phyloP scores from a whole-genome alignment of 768 basidiomycete genomes.

The Crepidotus variabilis region DNA sequence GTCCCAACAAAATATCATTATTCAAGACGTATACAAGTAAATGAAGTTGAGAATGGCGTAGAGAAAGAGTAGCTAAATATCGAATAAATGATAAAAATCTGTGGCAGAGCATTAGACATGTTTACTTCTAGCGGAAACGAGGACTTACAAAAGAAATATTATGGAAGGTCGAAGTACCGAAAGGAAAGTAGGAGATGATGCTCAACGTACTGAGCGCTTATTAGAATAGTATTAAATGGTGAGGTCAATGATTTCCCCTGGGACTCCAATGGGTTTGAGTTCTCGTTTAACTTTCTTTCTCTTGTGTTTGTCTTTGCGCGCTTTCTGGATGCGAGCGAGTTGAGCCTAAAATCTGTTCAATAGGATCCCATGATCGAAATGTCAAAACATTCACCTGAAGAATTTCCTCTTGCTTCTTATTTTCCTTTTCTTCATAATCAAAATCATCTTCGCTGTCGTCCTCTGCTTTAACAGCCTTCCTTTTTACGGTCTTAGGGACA shows the following conservation, averaged over 20 bases:
- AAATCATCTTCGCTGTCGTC: neutral
- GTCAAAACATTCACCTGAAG: neutral
- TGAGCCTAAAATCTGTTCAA: neutral
- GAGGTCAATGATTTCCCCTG: neutral
- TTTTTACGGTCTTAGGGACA: neutral
- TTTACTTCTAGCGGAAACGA: too few relatives aligned
- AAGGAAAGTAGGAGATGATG: too few relatives aligned
- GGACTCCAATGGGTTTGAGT: neutral
- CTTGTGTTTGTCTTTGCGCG: neutral
- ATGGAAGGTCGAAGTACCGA: too few relatives aligned
- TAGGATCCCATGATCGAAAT: neutral
- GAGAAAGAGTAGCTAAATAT: too few relatives aligned
- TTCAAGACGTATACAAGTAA: too few relatives aligned
- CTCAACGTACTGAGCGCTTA: too few relatives aligned
- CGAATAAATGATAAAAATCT: too few relatives aligned
- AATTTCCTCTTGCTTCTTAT: neutral
- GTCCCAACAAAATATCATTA: too few relatives aligned
- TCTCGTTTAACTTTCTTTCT: neutral
- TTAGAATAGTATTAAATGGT: neutral
- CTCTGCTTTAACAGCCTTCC: neutral
- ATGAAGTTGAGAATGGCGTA: too few relatives aligned
- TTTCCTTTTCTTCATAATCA: neutral
- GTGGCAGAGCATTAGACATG: too few relatives aligned
- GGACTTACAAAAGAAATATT: too few relatives aligned
- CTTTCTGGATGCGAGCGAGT: neutral